These are phyloP conservation scores for Ordospora colligata DNA, from an alignment of 371 early-diverging fungal genomes.

Conservation along the genomic window DNA sequence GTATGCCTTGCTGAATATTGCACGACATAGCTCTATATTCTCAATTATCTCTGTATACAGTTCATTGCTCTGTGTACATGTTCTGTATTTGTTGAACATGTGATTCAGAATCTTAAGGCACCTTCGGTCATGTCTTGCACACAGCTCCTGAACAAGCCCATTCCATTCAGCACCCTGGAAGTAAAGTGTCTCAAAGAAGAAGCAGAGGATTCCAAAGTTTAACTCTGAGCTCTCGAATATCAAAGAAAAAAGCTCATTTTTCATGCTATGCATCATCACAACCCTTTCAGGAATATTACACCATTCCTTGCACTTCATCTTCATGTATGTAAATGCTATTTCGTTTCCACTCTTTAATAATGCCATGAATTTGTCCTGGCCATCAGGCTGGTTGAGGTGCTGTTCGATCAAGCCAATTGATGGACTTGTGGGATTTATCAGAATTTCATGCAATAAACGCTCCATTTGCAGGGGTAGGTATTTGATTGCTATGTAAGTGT, in stretches of 20 bases:
- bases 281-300: not conserved
- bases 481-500: not conserved
- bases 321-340: constrained; percentile 38
- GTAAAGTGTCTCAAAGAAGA: constrained; percentile 20
- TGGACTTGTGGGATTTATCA: not conserved
- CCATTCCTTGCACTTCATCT: constrained; percentile 30
- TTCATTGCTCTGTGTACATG: not conserved
- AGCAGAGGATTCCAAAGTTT: constrained; percentile 12
- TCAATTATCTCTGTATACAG: constrained; percentile 36
- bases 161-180: not conserved
- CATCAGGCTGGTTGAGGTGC: not conserved
- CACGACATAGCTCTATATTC: constrained; percentile 25
- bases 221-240: not conserved
- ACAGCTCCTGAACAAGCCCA: constrained; percentile 16
- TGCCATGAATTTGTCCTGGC: constrained; percentile 12
- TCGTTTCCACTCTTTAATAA: constrained; percentile 13
- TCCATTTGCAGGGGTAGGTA: constrained; percentile 29
- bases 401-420: not conserved
- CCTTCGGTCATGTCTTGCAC: constrained; percentile 1
- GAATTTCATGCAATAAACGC: constrained; percentile 13
- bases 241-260: constrained; percentile 10
- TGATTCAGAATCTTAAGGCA: constrained; percentile 18
- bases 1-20: constrained; percentile 3
- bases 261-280: not conserved
- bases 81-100: constrained; percentile 29